These are phyloP conservation scores for Diplocarpon mali DNA, from an alignment of 2,329 filamentous ascomycete genomes.

Conservation along the genomic window DNA sequence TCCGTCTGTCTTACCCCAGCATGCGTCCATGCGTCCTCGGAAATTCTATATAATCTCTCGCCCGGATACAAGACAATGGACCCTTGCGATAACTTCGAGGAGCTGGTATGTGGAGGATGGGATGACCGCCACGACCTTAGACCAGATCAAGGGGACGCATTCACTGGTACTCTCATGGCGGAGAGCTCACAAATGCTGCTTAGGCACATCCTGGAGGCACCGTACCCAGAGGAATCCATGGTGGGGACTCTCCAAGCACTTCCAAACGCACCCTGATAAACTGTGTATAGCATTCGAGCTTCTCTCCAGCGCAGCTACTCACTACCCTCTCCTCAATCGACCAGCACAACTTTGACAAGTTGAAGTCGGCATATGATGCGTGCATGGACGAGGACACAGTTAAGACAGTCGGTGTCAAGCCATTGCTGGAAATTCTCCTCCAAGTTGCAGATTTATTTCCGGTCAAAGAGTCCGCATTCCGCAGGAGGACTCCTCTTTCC, in stretches of 20 bases:
- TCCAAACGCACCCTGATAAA: neutral
- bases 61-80: slow-evolving; percentile 52
- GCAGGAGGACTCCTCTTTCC: slow-evolving; percentile 10
- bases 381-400: slow-evolving; percentile 53
- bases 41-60: slow-evolving; percentile 50
- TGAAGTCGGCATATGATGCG: slow-evolving; percentile 52
- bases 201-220: slow-evolving; percentile 51
- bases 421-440: slow-evolving; percentile 45
- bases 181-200: slow-evolving; percentile 48
- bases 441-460: slow-evolving; percentile 38
- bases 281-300: slow-evolving; percentile 36
- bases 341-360: slow-evolving; percentile 52
- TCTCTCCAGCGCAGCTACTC: slow-evolving; percentile 34
- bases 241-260: slow-evolving; percentile 15
- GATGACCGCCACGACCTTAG: slow-evolving; percentile 52
- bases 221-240: slow-evolving; percentile 35
- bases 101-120: slow-evolving; percentile 59
- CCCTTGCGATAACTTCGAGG: slow-evolving; percentile 58
- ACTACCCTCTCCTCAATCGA: slow-evolving; percentile 35
- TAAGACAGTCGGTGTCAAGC: slow-evolving; percentile 41
- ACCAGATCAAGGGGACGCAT: slow-evolving; percentile 49
- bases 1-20: slow-evolving; percentile 43
- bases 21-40: slow-evolving; percentile 52
- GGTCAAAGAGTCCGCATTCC: slow-evolving; percentile 8
- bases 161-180: slow-evolving; percentile 48